Evolutionary conservation across 495 filamentous ascomycete genomes (phyloP), one percentile per base, ranked within the genome.

Genomic region (Aspergillus bridgeri): DNA sequence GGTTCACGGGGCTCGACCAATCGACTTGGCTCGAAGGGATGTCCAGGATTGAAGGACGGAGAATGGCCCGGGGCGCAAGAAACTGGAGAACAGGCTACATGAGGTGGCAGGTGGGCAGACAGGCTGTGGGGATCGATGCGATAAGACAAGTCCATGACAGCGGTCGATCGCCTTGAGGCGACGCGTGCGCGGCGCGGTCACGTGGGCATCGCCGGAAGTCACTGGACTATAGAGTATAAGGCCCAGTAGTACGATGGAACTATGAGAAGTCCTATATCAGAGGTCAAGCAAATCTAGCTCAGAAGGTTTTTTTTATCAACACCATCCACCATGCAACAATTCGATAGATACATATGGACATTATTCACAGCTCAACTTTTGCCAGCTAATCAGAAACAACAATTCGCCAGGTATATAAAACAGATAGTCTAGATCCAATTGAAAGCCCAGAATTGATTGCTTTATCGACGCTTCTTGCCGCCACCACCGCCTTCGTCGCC

Each of bases 401-500:
- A 63, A 58, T 48, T 43, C 25, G 45, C 20, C 45, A 54, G 18
- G 49, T 45, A 22, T 42, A 52, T 43, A 22, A 46, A 52, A 38
- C 42, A 42, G 44, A 50, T n/a, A n/a, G n/a, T n/a, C n/a, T n/a
- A n/a, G n/a, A 67, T 3, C 27, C 27, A 29, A 9, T 7, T 7
- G 27, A 9, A 29, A 29, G 11, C 6, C 11, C 33, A 38, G 33
- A 38, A 7, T 11, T 3, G 5, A 38, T 38, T 38, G 0, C 47
- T 43, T 72, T 67, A 75, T 60, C 70, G 79, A 65, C 86, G 80
- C 78, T 88, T 85, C 74, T 90, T 91, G 23, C 87, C 84, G 43
- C 83, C 87, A 51, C 84, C 88, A 19, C 77, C 82, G 18, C 82
- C 83, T 42, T 74, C 78, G 0, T 78, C 48, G 17, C 47, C 79